These are phyloP conservation scores for Fonsecaea monophora DNA, from an alignment of 2,329 filamentous ascomycete genomes.

Conservation along the genomic window DNA sequence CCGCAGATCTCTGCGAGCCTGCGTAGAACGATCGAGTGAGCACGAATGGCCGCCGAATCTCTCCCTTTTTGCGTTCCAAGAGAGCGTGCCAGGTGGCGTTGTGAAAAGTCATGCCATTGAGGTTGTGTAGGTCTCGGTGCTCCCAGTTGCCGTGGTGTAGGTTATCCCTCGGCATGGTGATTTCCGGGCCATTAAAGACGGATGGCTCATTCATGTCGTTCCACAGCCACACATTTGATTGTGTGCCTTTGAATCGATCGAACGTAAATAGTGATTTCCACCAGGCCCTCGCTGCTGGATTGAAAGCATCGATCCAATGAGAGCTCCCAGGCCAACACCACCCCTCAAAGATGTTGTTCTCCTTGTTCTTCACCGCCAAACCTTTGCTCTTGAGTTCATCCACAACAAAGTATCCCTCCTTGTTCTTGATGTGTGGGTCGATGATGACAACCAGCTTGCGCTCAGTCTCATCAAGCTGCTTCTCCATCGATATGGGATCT, in stretches of 20 bases:
- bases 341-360: constrained; percentile 85
- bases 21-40: constrained; percentile 92
- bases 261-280: constrained; percentile 91
- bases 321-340: constrained; percentile 99
- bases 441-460: constrained; percentile 94
- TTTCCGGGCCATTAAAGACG: constrained; percentile 97
- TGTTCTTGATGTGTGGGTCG: constrained; percentile 97
- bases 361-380: constrained; percentile 87
- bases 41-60: constrained; percentile 84
- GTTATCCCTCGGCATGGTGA: constrained; percentile 99
- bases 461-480: constrained; percentile 83
- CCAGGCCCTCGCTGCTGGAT: constrained; percentile 88
- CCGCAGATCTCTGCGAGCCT: constrained; percentile 85
- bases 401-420: constrained; percentile 75
- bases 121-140: constrained; percentile 93
- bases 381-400: constrained; percentile 84
- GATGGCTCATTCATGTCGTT: constrained; percentile 99
- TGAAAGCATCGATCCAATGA: constrained; percentile 96
- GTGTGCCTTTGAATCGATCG: constrained; percentile 82
- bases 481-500: constrained; percentile 83
- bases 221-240: constrained; percentile 91
- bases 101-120: constrained; percentile 93
- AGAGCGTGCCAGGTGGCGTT: constrained; percentile 91
- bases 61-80: constrained; percentile 82
- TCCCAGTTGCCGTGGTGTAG: constrained; percentile 91